phyloP scores from a whole-genome alignment of 2,329 filamentous ascomycete species.

The Claviceps maximensis region DNA sequence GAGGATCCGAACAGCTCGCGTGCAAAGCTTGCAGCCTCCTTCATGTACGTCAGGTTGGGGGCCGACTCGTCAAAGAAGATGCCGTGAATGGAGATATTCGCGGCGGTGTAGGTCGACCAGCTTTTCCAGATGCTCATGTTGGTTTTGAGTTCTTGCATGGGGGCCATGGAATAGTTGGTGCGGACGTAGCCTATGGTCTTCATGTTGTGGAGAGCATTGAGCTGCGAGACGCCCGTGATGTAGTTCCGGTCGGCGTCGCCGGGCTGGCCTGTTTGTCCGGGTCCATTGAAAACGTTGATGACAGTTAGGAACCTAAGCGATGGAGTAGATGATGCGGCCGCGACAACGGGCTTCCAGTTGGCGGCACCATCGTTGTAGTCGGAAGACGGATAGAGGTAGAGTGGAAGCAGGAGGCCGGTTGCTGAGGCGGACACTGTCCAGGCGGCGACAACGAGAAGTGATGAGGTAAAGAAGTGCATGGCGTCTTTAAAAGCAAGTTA shows the following conservation, averaged over 20 bases:
- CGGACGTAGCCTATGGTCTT: constrained; percentile 14
- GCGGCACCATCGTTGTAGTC: constrained; percentile 10
- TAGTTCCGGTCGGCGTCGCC: constrained; percentile 12
- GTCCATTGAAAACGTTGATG: constrained; percentile 12
- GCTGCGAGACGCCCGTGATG: constrained; percentile 11
- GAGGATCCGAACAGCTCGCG: constrained; percentile 3
- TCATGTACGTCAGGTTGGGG: constrained; percentile 9
- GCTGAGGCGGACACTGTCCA: not conserved
- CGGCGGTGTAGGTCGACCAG: constrained; percentile 8
- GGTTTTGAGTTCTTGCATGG: constrained; percentile 10
- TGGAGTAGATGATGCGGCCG: constrained; percentile 5
- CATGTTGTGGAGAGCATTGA: constrained; percentile 11
- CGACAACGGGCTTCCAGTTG: constrained; percentile 12
- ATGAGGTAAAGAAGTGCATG: not conserved
- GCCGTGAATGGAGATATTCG: constrained; percentile 11
- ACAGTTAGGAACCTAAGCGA: constrained; percentile 10
- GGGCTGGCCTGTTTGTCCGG: constrained; percentile 9
- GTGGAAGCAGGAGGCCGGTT: constrained; percentile 11
- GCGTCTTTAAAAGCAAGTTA: not conserved
- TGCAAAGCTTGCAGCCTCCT: constrained; percentile 8
- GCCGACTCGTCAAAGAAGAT: constrained; percentile 13
- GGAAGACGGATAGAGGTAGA: constrained; percentile 13
- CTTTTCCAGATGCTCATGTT: constrained; percentile 11
- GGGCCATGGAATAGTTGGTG: constrained; percentile 9
- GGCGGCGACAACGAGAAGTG: not conserved